Conservation (phyloP, 805 yeast species). For the Kurtzmaniella fragi region DNA sequence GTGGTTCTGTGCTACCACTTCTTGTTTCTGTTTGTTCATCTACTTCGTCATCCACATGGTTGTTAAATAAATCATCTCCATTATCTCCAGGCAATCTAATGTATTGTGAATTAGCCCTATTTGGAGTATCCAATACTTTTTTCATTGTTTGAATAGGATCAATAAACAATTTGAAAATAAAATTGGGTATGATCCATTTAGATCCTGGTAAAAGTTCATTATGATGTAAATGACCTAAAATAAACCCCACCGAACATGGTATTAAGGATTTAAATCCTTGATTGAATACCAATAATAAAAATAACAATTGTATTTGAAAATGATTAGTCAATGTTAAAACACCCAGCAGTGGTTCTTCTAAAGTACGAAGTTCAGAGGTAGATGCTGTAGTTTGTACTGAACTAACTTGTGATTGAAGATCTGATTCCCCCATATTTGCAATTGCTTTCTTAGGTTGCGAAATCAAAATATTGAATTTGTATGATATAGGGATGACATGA, state of each 20-base stretch:
- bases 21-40: conserved; percentile 20
- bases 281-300: conserved; percentile 30
- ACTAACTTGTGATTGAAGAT: not conserved
- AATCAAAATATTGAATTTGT: conserved; percentile 25
- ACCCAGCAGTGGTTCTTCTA: conserved; percentile 8
- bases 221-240: conserved; percentile 32
- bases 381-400: not conserved
- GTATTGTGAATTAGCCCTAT: no score
- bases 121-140: not conserved
- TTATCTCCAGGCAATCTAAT: no score
- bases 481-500: conserved; percentile 26
- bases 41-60: conserved; percentile 1
- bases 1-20: conserved; percentile 20
- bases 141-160: conserved; percentile 17
- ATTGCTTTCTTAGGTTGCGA: conserved; percentile 18
- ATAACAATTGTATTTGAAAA: conserved; percentile 35
- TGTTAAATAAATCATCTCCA: no score
- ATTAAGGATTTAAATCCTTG: conserved; percentile 31
- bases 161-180: conserved; percentile 21
- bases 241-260: conserved; percentile 32
- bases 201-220: conserved; percentile 34
- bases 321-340: conserved; percentile 27
- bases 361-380: not conserved
- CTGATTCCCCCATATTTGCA: conserved; percentile 1
- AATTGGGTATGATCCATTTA: conserved; percentile 28